Evolutionary conservation across 306 rosid species (phyloP).

Genomic region (Psophocarpus tetragonolobus): DNA sequence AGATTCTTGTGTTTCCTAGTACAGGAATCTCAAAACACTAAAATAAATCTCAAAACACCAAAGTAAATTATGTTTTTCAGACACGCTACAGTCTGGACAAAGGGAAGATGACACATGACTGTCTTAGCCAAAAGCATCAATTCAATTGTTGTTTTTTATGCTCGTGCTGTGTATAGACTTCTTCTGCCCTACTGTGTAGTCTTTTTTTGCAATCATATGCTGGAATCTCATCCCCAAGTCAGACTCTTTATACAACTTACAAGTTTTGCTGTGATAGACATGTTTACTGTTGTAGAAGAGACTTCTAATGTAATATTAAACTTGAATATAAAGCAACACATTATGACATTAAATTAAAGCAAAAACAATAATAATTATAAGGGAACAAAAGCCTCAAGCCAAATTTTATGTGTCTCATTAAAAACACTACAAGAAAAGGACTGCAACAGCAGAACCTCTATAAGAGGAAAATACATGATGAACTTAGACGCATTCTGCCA

Average conservation of each 20-base stretch:
- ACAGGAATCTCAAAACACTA: too few relatives aligned
- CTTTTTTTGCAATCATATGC: constrained; percentile 96
- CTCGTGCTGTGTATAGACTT: constrained; percentile 91
- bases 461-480: constrained; percentile 46
- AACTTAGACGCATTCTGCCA: constrained; percentile 48
- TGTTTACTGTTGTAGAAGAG: constrained; percentile 71
- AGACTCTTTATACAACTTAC: constrained; percentile 77
- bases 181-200: too few relatives aligned
- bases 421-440: constrained; percentile 55
- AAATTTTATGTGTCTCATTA: constrained; percentile 38
- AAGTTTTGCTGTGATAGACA: constrained; percentile 82
- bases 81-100: too few relatives aligned
- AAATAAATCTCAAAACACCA: too few relatives aligned
- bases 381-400: constrained; percentile 52
- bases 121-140: too few relatives aligned
- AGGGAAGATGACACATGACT: too few relatives aligned
- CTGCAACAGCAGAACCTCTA: constrained; percentile 47
- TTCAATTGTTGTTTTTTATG: too few relatives aligned
- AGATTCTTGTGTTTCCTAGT: too few relatives aligned
- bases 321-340: constrained; percentile 47
- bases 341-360: constrained; percentile 44
- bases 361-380: constrained; percentile 34
- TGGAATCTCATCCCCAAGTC: constrained; percentile 84
- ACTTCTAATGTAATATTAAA: constrained; percentile 85
- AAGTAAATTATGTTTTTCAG: too few relatives aligned